phyloP scores from a whole-genome alignment of 257 asterid genomes.

The Galeopsis tetrahit region DNA sequence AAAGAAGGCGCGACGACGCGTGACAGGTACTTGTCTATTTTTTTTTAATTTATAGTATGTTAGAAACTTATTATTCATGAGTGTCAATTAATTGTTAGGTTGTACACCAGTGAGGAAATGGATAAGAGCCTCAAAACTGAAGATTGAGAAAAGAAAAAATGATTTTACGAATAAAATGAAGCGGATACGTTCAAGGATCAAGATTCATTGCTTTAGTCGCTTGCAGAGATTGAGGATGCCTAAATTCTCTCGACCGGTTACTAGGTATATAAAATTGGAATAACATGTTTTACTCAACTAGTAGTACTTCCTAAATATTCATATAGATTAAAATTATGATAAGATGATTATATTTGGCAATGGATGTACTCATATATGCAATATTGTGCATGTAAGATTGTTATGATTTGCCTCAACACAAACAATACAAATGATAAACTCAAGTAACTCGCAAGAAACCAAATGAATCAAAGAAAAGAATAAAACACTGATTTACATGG shows the following conservation, averaged over 20 bases:
- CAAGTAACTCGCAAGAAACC: no score
- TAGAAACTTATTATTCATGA: no score
- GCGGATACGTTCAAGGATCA: conserved; percentile 69
- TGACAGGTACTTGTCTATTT: background rate
- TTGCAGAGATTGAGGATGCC: conserved; percentile 65
- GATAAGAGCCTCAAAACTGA: conserved; percentile 59
- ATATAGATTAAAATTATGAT: no score
- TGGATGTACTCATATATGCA: no score
- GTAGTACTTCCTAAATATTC: no score
- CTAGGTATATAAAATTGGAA: conserved; percentile 58
- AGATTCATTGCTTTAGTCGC: conserved; percentile 61
- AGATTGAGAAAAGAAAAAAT: conserved; percentile 45
- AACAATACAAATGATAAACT: no score
- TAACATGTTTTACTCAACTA: background rate
- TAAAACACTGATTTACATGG: no score
- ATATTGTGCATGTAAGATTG: no score
- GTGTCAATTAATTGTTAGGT: conserved; percentile 41
- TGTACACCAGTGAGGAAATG: conserved; percentile 49
- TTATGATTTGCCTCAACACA: no score
- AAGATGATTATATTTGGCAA: no score
- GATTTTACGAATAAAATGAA: conserved; percentile 56
- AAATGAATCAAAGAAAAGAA: no score
- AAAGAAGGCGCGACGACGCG: conserved; percentile 46
- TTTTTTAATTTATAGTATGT: no score
- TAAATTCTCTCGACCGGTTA: conserved; percentile 53